Base-by-base conservation (phyloP, 495 filamentous ascomycete genomes). In the Parathielavia appendiculata region DNA sequence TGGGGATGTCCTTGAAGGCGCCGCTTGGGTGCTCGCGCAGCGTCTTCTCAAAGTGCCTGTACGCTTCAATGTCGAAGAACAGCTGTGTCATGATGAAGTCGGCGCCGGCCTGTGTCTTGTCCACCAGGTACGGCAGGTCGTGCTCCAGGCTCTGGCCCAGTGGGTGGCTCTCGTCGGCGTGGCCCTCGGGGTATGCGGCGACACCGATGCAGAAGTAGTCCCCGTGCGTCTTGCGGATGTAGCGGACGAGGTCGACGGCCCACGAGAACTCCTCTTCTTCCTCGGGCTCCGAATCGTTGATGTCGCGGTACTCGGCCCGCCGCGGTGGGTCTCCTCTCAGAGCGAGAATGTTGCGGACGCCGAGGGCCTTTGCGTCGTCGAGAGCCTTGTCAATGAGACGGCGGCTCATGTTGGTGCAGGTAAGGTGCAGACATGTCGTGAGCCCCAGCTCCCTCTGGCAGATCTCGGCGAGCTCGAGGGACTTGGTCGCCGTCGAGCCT, bases 31-130 rank as follows among this genome's bases (percentile, higher is more conserved):
- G 91, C 48, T 84, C 82, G 55, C 93, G 80, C 61, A 97, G 76
- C 64, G 80, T 80, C 59, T 76, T 77, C 75, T 96, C 92, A 69
- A 91, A 97, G 38, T 75, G 76, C 46, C 82, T 77, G 70, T 92
- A 98, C 16, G 88, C 90, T 8, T 87, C 77, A 14, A 89, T 79
- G 65, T 97, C 91, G 70, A 92, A 98, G 74, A 97, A 97, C 23
- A 98, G 78, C 68, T 98, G 93, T n/a, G 95, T 97, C 90, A 98
- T 95, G 69, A 98, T 87, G 71, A 98, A 98, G 71, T 97, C 95
- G 20, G 92, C 95, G 0, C 93, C 93, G 5, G 93, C 93, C 64
- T 85, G 76, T 0, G 86, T 86, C 79, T 98, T 98, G 57, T 96
- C 91, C 32, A 96, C 81, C 48, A 98, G 76, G 66, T 90, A 96